Evolutionary conservation across 2,329 filamentous ascomycete genomes (phyloP).

Genomic region (Beauveria sp.): DNA sequence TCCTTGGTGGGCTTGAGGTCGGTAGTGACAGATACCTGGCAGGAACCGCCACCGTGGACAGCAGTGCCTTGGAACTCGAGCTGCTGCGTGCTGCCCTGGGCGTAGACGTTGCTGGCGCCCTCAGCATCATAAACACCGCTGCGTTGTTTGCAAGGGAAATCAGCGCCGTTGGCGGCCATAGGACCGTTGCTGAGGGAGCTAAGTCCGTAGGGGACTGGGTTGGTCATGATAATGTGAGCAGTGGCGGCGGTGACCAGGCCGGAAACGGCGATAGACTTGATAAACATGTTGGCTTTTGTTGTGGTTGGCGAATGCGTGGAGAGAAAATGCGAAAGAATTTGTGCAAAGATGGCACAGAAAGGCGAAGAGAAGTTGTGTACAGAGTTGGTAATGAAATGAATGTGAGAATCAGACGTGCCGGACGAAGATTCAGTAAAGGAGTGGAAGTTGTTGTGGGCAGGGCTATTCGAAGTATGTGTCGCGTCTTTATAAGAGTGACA

Average conservation of each 20-base stretch:
- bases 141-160: conserved; percentile 79
- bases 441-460: not conserved
- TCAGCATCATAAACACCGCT: conserved; percentile 37
- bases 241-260: conserved; percentile 52
- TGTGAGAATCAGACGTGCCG: conserved; percentile 28
- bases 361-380: conserved; percentile 11
- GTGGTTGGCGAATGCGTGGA: not conserved
- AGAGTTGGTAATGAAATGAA: conserved; percentile 9
- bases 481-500: not conserved
- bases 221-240: conserved; percentile 70
- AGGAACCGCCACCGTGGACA: conserved; percentile 84
- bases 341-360: not conserved
- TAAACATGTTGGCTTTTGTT: conserved; percentile 46
- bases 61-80: conserved; percentile 65
- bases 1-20: conserved; percentile 60
- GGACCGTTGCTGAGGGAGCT: conserved; percentile 51
- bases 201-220: conserved; percentile 55
- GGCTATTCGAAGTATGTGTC: not conserved
- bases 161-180: conserved; percentile 45
- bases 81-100: conserved; percentile 30
- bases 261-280: conserved; percentile 41
- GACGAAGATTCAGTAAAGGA: conserved; percentile 1
- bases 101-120: conserved; percentile 48
- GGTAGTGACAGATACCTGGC: conserved; percentile 80
- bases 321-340: not conserved